Evolutionary conservation across 1,284 basidiomycete species (phyloP).

Genomic region (Cutaneotrichosporon sp.): DNA sequence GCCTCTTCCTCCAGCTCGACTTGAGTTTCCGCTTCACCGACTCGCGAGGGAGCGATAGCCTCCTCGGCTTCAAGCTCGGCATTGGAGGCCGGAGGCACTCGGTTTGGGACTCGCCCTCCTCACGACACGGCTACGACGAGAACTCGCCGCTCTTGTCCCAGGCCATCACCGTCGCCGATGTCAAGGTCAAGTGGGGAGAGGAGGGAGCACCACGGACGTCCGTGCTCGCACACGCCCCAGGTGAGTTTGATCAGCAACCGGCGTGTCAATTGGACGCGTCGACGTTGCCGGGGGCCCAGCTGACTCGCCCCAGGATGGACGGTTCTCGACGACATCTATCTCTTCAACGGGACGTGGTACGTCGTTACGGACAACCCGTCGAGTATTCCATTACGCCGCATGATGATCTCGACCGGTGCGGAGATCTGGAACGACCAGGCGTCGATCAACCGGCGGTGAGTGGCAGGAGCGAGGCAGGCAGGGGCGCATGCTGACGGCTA

Average conservation of each 20-base stretch:
- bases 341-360: constrained; percentile 55
- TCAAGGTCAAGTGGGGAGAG: constrained; percentile 47
- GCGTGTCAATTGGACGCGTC: background rate
- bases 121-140: constrained; percentile 4
- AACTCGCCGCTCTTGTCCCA: background rate
- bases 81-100: constrained; percentile 28
- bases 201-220: constrained; percentile 42
- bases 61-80: constrained; percentile 40
- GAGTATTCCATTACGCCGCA: constrained; percentile 48
- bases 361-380: constrained; percentile 55
- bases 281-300: background rate
- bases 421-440: constrained; percentile 56
- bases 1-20: constrained; percentile 50
- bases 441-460: constrained; percentile 51
- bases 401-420: constrained; percentile 55
- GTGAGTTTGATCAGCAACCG: constrained; percentile 31
- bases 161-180: constrained; percentile 25
- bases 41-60: constrained; percentile 30
- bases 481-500: constrained; percentile 7
- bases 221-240: constrained; percentile 51
- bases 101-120: constrained; percentile 5
- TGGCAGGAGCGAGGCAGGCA: background rate
- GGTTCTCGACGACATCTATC: constrained; percentile 67
- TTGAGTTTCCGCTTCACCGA: constrained; percentile 43
- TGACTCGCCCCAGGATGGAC: constrained; percentile 64